Evolutionary conservation across 176 grass and related monocot genomes (phyloP).

Genomic region (Eleusine indica): DNA sequence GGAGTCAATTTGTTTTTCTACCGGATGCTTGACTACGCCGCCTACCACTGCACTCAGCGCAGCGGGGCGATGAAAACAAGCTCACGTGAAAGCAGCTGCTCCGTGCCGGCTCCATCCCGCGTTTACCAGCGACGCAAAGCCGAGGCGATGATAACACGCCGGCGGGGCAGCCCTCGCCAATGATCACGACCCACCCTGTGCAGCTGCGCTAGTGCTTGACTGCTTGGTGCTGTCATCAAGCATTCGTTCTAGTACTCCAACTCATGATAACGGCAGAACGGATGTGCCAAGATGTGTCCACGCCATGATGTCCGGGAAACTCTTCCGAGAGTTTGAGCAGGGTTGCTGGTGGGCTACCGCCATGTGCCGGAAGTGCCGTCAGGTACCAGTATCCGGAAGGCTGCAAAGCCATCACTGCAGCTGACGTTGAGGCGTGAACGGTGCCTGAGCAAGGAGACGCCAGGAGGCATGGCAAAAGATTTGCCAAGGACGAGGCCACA

Average conservation of each 20-base stretch:
- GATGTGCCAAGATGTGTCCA: background rate
- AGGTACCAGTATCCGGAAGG: background rate
- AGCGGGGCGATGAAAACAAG: background rate
- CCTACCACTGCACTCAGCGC: background rate
- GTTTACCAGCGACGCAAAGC: background rate
- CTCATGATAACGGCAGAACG: background rate
- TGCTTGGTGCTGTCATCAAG: background rate
- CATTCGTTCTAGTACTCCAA: background rate
- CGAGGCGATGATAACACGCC: background rate
- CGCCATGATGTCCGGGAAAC: background rate
- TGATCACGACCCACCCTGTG: slow-evolving; percentile 23
- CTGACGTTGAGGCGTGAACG: slow-evolving; percentile 11
- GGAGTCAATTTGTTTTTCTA: background rate
- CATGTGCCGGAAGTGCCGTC: slow-evolving; percentile 30
- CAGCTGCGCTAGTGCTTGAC: background rate
- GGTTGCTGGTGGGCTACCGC: slow-evolving; percentile 1
- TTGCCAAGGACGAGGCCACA: background rate
- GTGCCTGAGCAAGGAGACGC: background rate
- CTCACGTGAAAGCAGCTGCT: background rate
- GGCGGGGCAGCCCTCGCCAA: background rate
- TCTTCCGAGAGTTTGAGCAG: background rate
- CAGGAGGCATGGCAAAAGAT: background rate
- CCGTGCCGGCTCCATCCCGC: background rate
- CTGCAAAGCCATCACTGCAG: slow-evolving; percentile 27
- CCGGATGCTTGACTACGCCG: background rate